Conservation (phyloP, 2,329 filamentous ascomycete genomes). For the Coniochaeta pulveracea region DNA sequence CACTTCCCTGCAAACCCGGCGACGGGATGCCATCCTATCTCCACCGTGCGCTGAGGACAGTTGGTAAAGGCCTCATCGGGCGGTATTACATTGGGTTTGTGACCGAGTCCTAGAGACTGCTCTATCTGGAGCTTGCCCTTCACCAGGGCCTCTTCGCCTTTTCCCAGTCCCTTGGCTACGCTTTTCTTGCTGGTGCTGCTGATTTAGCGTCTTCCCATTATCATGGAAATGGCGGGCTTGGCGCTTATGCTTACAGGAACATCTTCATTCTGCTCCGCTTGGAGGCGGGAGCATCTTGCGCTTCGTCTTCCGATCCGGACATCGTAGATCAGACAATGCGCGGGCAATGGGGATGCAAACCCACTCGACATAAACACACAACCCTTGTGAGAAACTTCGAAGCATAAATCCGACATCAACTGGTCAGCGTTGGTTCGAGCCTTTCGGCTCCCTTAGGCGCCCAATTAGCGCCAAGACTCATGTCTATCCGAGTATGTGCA, state of each 20-base stretch:
- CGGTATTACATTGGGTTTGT: conserved; percentile 30
- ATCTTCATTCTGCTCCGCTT: conserved; percentile 5
- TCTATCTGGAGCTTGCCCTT: conserved; percentile 29
- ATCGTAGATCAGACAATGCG: neutral
- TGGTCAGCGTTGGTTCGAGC: no score
- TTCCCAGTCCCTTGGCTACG: conserved; percentile 13
- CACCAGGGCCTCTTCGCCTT: conserved; percentile 20
- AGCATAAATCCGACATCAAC: no score
- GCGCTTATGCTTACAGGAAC: conserved; percentile 3
- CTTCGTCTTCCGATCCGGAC: neutral
- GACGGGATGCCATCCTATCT: conserved; percentile 48
- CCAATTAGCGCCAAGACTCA: no score
- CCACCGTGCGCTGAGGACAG: conserved; percentile 28
- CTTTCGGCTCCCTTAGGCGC: no score
- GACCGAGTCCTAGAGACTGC: conserved; percentile 30
- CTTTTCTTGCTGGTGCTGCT: conserved; percentile 6
- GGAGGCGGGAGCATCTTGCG: conserved; percentile 12
- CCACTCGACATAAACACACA: no score
- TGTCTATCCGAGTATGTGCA: no score
- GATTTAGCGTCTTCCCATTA: neutral
- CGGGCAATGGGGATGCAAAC: no score
- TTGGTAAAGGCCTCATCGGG: conserved; percentile 23
- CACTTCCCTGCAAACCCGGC: conserved; percentile 44
- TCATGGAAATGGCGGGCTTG: neutral
- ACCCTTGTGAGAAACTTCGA: no score